Conservation (phyloP, 2,329 filamentous ascomycete species). For the Epichloe elymi region DNA sequence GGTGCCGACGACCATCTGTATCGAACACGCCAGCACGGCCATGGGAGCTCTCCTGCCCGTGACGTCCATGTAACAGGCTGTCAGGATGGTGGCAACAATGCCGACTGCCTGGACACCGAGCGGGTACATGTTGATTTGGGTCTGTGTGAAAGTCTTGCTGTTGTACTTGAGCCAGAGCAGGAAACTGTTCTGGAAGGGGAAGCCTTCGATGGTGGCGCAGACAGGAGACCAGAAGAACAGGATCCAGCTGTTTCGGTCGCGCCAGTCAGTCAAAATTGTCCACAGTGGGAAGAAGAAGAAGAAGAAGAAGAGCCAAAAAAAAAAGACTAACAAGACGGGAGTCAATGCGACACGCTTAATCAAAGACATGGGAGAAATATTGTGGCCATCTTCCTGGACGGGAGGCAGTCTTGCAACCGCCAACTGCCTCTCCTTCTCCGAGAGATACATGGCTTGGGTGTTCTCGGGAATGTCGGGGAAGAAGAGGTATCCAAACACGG, state of each 20-base stretch:
- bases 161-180: background rate
- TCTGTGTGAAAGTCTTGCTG: background rate
- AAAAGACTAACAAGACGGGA: background rate
- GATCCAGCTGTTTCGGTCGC: background rate
- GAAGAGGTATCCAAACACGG: slow-evolving; percentile 21
- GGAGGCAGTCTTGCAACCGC: slow-evolving; percentile 15
- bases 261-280: background rate
- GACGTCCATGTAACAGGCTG: background rate
- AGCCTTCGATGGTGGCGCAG: background rate
- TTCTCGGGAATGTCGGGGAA: slow-evolving; percentile 33
- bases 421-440: slow-evolving; percentile 30
- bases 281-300: too few relatives aligned
- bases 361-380: background rate
- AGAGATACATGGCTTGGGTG: slow-evolving; percentile 29
- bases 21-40: background rate
- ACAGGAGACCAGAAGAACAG: background rate
- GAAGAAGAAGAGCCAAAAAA: too few relatives aligned
- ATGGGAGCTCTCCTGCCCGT: background rate
- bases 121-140: background rate
- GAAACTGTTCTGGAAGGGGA: background rate
- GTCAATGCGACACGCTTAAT: background rate
- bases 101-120: background rate
- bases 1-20: background rate
- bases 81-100: background rate
- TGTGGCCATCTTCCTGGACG: background rate